phyloP scores from a whole-genome alignment of 2,329 filamentous ascomycete species.

The Pyricularia pennisetigena region DNA sequence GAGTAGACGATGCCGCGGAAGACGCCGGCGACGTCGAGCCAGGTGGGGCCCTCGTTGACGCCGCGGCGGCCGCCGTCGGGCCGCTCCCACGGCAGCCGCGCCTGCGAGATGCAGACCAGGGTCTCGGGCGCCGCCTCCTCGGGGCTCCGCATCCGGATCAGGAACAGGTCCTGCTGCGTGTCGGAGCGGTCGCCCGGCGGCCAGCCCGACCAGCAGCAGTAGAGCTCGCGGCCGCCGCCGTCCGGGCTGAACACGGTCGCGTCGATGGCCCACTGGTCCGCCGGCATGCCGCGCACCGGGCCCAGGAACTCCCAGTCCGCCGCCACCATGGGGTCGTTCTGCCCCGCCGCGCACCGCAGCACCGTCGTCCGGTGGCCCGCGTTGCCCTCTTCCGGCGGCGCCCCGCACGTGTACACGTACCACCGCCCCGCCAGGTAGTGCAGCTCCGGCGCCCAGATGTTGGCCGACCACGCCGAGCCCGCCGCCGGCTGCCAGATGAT shows the following conservation, averaged over 20 bases:
- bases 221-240: slow-evolving; percentile 8
- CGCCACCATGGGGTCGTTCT: not conserved
- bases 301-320: slow-evolving; percentile 12
- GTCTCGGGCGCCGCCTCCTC: slow-evolving; percentile 10
- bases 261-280: slow-evolving; percentile 13
- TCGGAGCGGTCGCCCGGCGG: slow-evolving; percentile 11
- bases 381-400: slow-evolving; percentile 6
- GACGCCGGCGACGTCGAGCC: slow-evolving; percentile 9
- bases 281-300: slow-evolving; percentile 11
- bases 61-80: slow-evolving; percentile 11
- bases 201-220: slow-evolving; percentile 14
- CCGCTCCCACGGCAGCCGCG: slow-evolving; percentile 11
- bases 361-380: slow-evolving; percentile 6
- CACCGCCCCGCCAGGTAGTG: slow-evolving; percentile 38
- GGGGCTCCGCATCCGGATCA: slow-evolving; percentile 11
- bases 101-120: slow-evolving; percentile 9
- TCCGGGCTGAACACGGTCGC: slow-evolving; percentile 6
- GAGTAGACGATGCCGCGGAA: slow-evolving; percentile 13
- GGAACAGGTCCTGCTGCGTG: slow-evolving; percentile 13
- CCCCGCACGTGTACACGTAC: slow-evolving; percentile 34
- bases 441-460: slow-evolving; percentile 46
- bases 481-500: slow-evolving; percentile 27
- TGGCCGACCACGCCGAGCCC: slow-evolving; percentile 28
- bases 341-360: not conserved
- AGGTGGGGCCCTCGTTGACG: slow-evolving; percentile 13